Evolutionary conservation across 2,329 filamentous ascomycete species (phyloP), one percentile per base, ranked within the genome.

Genomic region (Waltergamsia citrina): DNA sequence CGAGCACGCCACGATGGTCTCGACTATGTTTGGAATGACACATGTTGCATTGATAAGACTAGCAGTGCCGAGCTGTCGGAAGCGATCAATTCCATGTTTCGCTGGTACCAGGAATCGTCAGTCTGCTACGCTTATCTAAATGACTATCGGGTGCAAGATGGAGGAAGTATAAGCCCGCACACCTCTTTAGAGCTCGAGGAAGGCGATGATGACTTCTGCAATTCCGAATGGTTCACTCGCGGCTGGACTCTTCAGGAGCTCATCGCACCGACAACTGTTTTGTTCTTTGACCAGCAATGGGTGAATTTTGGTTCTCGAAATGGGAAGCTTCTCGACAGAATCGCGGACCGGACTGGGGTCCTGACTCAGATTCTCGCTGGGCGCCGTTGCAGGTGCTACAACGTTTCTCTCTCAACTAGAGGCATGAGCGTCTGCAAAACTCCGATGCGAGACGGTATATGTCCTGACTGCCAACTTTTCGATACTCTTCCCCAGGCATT

Each of bases 201-300:
- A 5, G 16, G 12, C 7, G 22, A 8, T 12, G 15, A 11, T 22
- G 29, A 32, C 17, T 32, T 43, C 19, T 27, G 25, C 4, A 35
- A 40, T 3, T 37, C 35, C 31, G 41, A 48, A 6, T 59, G 56
- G 54, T 58, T 58, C 34, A 51, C 44, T 1, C 42, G 67, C 71
- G 54, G 55, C n/a, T 72, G 75, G 47, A 83, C 77, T 0, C 59
- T 80, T 41, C 80, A 81, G 49, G 76, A 85, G 53, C 76, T 81
- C 0, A 63, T 85, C 5, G 81, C 56, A 0, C 54, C 54, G 2
- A 14, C 12, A 2, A 28, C 38, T 1, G 18, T 58, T 1, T 15
- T 39, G 5, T 60, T 62, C 38, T 58, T 46, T 39, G 40, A 50
- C 24, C 9, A 9, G 1, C 31, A 33, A 3, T 60, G 55, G 56